Percentiles rank a stretch among this genome's conserved stretches.
Evolutionary conservation across 2,329 filamentous ascomycete genomes (phyloP).

Genomic region (Fusarium neocosmosporiellum): DNA sequence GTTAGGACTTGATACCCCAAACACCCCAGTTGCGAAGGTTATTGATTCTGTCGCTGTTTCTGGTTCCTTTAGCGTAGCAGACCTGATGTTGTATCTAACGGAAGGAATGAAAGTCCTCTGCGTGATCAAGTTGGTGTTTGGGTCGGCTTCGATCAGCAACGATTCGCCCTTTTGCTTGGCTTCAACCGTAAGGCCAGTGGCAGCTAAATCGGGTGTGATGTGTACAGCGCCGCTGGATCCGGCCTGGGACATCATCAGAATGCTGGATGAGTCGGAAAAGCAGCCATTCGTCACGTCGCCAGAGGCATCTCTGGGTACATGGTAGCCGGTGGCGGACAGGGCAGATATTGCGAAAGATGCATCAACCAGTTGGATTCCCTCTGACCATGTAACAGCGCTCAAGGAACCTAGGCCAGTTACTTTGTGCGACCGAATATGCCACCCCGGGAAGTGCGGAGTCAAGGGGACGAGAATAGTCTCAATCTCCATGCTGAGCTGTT

Average conservation of each 20-base stretch:
- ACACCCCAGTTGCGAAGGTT: neutral
- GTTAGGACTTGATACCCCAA: neutral
- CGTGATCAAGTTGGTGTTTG: slow-evolving; percentile 10
- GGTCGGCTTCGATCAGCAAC: slow-evolving; percentile 13
- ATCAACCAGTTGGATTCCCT: slow-evolving; percentile 5
- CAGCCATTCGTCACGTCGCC: neutral
- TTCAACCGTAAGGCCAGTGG: fast-evolving
- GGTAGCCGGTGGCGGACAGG: slow-evolving; percentile 1
- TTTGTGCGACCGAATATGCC: slow-evolving; percentile 37
- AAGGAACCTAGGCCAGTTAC: neutral
- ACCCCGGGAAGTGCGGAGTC: slow-evolving; percentile 36
- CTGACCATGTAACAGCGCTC: neutral
- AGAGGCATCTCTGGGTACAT: neutral
- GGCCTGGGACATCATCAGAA: neutral
- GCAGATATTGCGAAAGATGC: slow-evolving; percentile 18
- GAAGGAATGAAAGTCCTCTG: slow-evolving; percentile 13
- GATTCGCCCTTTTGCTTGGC: neutral
- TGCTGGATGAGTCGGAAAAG: neutral
- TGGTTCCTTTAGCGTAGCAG: neutral
- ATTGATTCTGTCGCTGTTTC: neutral
- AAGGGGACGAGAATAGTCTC: slow-evolving; percentile 36
- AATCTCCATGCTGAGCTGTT: slow-evolving; percentile 23
- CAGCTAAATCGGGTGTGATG: neutral
- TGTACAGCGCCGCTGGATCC: slow-evolving; percentile 11
- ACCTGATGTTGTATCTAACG: neutral